Percentiles rank a stretch among this genome's conserved stretches.
These are phyloP conservation scores for Hypocrella siamensis DNA, from an alignment of 2,329 filamentous ascomycete genomes.

Conservation along the genomic window DNA sequence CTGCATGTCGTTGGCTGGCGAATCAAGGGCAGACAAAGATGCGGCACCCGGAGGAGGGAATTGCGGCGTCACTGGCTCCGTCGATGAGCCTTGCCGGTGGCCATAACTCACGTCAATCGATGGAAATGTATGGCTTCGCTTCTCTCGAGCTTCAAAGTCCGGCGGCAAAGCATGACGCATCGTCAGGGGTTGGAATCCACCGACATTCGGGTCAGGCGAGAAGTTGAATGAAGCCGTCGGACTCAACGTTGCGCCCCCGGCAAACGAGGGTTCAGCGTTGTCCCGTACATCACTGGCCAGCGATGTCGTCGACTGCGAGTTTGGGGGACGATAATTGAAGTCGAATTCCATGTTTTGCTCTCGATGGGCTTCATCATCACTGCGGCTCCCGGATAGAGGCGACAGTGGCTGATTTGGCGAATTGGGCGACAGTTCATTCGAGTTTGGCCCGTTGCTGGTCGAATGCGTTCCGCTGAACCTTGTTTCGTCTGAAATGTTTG, in stretches of 20 bases:
- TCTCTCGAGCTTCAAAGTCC: slow-evolving; percentile 53
- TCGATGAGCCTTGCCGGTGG: slow-evolving; percentile 17
- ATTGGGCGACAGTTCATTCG: slow-evolving; percentile 50
- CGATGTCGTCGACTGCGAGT: slow-evolving; percentile 18
- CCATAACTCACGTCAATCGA: slow-evolving; percentile 48
- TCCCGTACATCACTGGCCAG: slow-evolving; percentile 16
- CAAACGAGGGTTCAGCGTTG: slow-evolving; percentile 43
- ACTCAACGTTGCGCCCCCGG: slow-evolving; percentile 54
- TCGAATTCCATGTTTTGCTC: slow-evolving; percentile 18
- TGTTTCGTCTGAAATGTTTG: slow-evolving; percentile 55
- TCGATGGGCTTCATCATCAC: slow-evolving; percentile 49
- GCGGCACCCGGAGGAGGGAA: slow-evolving; percentile 29
- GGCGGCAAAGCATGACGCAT: slow-evolving; percentile 19
- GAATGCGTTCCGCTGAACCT: slow-evolving; percentile 24
- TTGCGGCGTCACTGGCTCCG: slow-evolving; percentile 33
- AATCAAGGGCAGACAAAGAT: slow-evolving; percentile 36
- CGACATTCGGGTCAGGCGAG: slow-evolving; percentile 55
- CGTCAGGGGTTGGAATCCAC: slow-evolving; percentile 37
- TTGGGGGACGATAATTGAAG: slow-evolving; percentile 16
- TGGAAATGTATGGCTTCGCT: slow-evolving; percentile 72
- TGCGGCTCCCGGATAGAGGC: slow-evolving; percentile 53
- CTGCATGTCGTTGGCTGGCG: slow-evolving; percentile 30
- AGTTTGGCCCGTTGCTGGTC: slow-evolving; percentile 21
- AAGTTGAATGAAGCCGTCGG: slow-evolving; percentile 62
- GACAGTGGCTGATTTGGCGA: slow-evolving; percentile 54